These are phyloP conservation scores for Penicillium coffeae DNA, from an alignment of 495 filamentous ascomycete genomes.

Conservation along the genomic window DNA sequence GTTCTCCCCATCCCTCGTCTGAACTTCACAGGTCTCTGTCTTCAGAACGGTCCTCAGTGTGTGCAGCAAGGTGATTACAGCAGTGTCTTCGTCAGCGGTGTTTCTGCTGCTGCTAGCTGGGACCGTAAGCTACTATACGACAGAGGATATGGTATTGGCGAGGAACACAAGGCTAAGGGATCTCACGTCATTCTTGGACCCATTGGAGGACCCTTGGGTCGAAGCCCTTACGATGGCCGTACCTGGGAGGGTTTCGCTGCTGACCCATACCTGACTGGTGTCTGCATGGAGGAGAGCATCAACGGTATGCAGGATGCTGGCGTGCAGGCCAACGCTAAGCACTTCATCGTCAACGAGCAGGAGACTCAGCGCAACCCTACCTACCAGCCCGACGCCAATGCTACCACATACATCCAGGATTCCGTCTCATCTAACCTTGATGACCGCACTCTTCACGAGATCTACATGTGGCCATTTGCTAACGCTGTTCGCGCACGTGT, in stretches of 20 bases:
- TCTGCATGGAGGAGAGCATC: constrained; percentile 52
- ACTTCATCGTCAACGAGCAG: constrained; percentile 56
- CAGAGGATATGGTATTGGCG: constrained; percentile 61
- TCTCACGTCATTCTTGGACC: constrained; percentile 49
- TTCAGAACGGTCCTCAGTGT: constrained; percentile 52
- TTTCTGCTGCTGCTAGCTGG: constrained; percentile 64
- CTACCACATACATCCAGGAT: constrained; percentile 71
- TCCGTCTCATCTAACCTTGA: constrained; percentile 54
- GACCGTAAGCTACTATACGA: constrained; percentile 59
- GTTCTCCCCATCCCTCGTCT: constrained; percentile 48
- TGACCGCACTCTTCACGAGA: constrained; percentile 72
- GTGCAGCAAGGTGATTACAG: constrained; percentile 46
- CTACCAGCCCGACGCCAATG: constrained; percentile 54
- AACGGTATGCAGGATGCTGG: constrained; percentile 53
- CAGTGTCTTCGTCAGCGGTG: constrained; percentile 53
- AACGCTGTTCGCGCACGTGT: constrained; percentile 60
- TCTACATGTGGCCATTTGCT: constrained; percentile 76
- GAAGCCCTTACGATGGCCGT: constrained; percentile 45
- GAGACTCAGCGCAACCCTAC: constrained; percentile 40
- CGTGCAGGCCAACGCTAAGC: constrained; percentile 58
- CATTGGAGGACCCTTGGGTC: constrained; percentile 51
- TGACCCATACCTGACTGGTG: constrained; percentile 61
- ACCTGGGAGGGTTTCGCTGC: constrained; percentile 73
- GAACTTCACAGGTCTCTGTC: constrained; percentile 48
- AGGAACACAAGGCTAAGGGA: constrained; percentile 54